A percentile compares a stretch with the other conserved stretches of the same genome.
Evolutionary conservation across 805 yeast species (phyloP).

Genomic region (Suhomyces canberraensis): DNA sequence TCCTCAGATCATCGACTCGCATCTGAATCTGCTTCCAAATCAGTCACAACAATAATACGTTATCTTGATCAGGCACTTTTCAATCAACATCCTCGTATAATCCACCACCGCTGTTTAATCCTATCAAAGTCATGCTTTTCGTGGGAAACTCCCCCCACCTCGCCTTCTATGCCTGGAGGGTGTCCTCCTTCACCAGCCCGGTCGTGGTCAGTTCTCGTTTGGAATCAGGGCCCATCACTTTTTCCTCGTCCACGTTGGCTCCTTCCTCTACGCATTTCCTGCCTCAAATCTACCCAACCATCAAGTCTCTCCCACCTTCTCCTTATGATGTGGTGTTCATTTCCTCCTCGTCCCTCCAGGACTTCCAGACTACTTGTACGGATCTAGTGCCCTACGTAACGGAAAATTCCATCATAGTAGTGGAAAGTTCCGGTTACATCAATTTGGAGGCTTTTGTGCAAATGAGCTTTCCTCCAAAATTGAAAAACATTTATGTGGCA

Average conservation of each 20-base stretch:
- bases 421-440: slow-evolving; percentile 71
- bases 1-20: no score
- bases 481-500: slow-evolving; percentile 36
- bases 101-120: no score
- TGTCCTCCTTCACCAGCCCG: slow-evolving; percentile 24
- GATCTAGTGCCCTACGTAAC: slow-evolving; percentile 24
- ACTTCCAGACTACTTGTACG: slow-evolving; percentile 30
- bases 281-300: slow-evolving; percentile 15
- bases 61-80: no score
- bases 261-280: slow-evolving; percentile 9
- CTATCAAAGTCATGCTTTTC: no score
- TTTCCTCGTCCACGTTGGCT: slow-evolving; percentile 14
- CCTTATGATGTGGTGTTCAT: slow-evolving; percentile 33
- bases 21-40: no score
- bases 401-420: slow-evolving; percentile 48
- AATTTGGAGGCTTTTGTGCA: slow-evolving; percentile 68
- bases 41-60: no score
- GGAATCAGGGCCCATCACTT: slow-evolving; percentile 13
- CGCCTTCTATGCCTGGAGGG: slow-evolving; percentile 57
- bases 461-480: slow-evolving; percentile 35
- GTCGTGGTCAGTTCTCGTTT: background rate
- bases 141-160: slow-evolving; percentile 59
- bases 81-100: no score
- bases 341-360: slow-evolving; percentile 35
- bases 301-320: slow-evolving; percentile 10